phyloP scores from a whole-genome alignment of 2,329 filamentous ascomycete genomes.

The Aspergillus tubingensis region DNA sequence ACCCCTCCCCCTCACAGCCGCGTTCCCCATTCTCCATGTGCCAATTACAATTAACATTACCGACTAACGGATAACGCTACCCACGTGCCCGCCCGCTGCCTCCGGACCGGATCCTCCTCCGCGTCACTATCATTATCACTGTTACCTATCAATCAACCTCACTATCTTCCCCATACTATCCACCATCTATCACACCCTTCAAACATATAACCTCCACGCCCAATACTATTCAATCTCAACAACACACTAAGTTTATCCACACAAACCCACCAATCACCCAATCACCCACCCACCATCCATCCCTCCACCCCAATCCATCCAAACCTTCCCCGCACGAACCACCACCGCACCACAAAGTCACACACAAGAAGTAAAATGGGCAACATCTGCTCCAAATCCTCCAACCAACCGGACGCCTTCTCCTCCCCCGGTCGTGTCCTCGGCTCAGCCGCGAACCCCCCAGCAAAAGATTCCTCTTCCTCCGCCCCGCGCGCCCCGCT shows the following conservation, averaged over 20 bases:
- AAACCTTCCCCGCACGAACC: neutral
- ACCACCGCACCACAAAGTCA: neutral
- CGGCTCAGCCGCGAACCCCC: constrained; percentile 50
- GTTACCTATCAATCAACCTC: neutral
- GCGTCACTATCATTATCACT: neutral
- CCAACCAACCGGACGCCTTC: constrained; percentile 64
- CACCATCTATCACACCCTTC: too few relatives aligned
- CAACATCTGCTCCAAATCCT: constrained; percentile 77
- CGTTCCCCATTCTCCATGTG: neutral
- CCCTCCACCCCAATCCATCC: neutral
- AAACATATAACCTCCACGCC: neutral
- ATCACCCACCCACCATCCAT: neutral
- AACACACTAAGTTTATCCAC: too few relatives aligned
- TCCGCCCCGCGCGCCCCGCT: constrained; percentile 4
- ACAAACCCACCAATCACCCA: neutral
- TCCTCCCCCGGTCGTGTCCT: constrained; percentile 71
- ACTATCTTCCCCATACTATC: too few relatives aligned
- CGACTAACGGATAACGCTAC: neutral
- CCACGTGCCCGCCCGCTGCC: neutral
- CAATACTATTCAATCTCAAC: neutral
- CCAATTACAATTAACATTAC: too few relatives aligned
- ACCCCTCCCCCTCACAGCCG: too few relatives aligned
- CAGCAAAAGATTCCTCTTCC: neutral
- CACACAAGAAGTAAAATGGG: constrained; percentile 62
- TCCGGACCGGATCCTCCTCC: neutral